A percentile compares a stretch with the other conserved stretches of the same genome.
Conservation (phyloP, 2,329 filamentous ascomycete species). For the Neurospora sp. region DNA sequence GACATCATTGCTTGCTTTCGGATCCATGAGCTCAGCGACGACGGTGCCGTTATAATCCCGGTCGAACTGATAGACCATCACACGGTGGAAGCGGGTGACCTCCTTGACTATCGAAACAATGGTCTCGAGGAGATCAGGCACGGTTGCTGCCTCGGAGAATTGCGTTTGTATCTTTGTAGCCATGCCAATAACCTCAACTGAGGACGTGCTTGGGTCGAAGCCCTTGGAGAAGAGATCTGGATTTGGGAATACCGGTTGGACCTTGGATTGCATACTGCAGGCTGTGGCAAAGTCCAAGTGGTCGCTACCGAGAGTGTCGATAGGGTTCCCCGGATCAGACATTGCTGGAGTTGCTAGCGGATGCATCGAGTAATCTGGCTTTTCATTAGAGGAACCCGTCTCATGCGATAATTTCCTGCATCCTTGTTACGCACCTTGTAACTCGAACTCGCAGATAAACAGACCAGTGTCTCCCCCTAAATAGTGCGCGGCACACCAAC, state of each 20-base stretch:
- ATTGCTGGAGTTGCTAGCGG: conserved; percentile 41
- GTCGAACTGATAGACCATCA: conserved; percentile 91
- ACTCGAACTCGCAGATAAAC: conserved; percentile 79
- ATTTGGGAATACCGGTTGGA: conserved; percentile 36
- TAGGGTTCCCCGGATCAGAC: conserved; percentile 2
- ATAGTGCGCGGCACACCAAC: conserved; percentile 83
- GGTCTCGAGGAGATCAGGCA: conserved; percentile 68
- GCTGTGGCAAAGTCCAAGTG: conserved; percentile 28
- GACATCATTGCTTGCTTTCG: conserved; percentile 67
- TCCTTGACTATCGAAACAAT: conserved; percentile 80
- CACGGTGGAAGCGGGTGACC: conserved; percentile 78
- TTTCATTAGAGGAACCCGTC: neutral
- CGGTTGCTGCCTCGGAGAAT: conserved; percentile 56
- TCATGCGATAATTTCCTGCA: neutral
- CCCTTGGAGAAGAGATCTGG: neutral
- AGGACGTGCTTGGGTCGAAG: conserved; percentile 4
- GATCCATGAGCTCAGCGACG: conserved; percentile 78
- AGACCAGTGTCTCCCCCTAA: conserved; percentile 57
- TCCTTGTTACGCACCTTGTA: conserved; percentile 25
- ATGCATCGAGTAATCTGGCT: conserved; percentile 49
- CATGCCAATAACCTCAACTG: conserved; percentile 75
- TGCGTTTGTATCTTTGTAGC: conserved; percentile 89
- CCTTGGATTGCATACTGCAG: conserved; percentile 67
- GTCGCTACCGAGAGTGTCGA: conserved; percentile 12
- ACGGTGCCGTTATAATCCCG: conserved; percentile 72